These are phyloP conservation scores for Rhododendron mucronatum DNA, from an alignment of 148 eudicot genomes.

Conservation along the genomic window DNA sequence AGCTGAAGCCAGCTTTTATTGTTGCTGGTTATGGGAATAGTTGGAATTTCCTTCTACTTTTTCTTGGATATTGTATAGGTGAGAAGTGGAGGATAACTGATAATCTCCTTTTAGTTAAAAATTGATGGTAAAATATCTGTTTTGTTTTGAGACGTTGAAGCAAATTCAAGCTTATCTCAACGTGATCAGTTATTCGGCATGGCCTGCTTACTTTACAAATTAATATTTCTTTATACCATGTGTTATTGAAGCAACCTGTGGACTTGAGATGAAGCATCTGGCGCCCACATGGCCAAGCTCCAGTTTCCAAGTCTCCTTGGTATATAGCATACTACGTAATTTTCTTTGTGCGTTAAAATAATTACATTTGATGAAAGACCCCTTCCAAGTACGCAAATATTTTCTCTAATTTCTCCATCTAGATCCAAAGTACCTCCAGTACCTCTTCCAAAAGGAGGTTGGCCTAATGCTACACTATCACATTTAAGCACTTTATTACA, in stretches of 20 bases:
- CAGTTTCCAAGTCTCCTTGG: background rate
- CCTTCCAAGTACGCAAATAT: background rate
- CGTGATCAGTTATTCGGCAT: background rate
- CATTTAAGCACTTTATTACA: background rate
- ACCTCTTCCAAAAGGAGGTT: background rate
- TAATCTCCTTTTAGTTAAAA: background rate
- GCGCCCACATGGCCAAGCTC: background rate
- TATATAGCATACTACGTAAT: background rate
- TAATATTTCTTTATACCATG: background rate
- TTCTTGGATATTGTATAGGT: background rate
- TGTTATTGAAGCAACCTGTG: background rate
- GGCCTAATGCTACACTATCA: no score
- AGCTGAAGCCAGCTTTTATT: background rate
- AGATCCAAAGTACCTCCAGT: background rate
- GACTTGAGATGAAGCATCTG: background rate
- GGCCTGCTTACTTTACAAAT: background rate
- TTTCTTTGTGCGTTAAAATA: background rate
- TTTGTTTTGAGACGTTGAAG: background rate
- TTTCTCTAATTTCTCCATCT: background rate
- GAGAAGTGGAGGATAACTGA: background rate
- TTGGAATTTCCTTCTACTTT: background rate
- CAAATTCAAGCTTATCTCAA: background rate
- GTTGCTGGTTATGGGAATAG: background rate
- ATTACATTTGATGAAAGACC: background rate
- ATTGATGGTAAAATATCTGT: background rate